phyloP scores from a whole-genome alignment of 805 yeast genomes.

The Ogataea corticis region DNA sequence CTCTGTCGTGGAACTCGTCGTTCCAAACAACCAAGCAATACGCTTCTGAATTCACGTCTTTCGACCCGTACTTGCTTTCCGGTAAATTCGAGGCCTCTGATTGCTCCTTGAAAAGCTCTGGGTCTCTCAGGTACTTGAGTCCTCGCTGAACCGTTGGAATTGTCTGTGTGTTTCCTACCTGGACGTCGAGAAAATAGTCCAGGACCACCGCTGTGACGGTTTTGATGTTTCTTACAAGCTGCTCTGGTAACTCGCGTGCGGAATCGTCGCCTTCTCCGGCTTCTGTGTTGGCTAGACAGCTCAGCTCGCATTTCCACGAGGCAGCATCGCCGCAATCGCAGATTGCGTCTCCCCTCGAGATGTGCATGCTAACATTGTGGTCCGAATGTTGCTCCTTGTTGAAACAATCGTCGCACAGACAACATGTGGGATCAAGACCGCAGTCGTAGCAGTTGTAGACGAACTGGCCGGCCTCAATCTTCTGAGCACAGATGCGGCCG shows the following conservation, averaged over 20 bases:
- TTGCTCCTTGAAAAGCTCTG: slow-evolving; percentile 7
- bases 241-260: slow-evolving; percentile 20
- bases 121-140: slow-evolving; percentile 5
- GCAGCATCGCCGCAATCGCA: slow-evolving; percentile 75
- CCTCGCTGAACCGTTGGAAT: slow-evolving; percentile 17
- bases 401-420: slow-evolving; percentile 71
- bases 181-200: slow-evolving; percentile 44
- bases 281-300: slow-evolving; percentile 42
- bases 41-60: slow-evolving; percentile 36
- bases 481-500: slow-evolving; percentile 69
- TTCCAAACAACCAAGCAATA: slow-evolving; percentile 69
- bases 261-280: slow-evolving; percentile 11
- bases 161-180: slow-evolving; percentile 34
- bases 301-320: slow-evolving; percentile 56
- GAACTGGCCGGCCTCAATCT: slow-evolving; percentile 60
- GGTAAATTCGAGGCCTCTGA: slow-evolving; percentile 39
- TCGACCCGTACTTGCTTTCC: slow-evolving; percentile 33
- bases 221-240: slow-evolving; percentile 24
- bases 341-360: slow-evolving; percentile 54
- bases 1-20: slow-evolving; percentile 69
- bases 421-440: slow-evolving; percentile 78
- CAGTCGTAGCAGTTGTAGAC: slow-evolving; percentile 76
- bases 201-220: slow-evolving; percentile 33
- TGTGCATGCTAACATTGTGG: slow-evolving; percentile 60
- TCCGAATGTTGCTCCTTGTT: slow-evolving; percentile 65